Evolutionary conservation across 169 alveolate species (phyloP).

Genomic region (Plasmodium fragile): DNA sequence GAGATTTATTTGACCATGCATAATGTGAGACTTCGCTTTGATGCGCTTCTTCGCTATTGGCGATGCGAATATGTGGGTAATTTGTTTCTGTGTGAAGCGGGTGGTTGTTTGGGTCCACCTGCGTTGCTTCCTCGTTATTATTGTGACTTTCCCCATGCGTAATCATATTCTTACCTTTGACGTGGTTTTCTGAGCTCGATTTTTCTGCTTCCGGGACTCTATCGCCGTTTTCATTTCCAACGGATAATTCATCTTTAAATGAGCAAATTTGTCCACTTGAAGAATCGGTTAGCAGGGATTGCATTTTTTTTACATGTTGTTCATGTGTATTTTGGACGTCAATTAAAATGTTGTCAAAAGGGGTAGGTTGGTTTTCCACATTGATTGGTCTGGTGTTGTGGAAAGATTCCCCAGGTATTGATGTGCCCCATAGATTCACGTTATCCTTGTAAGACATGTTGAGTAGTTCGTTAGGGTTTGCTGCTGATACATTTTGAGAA

Average conservation of each 20-base stretch:
- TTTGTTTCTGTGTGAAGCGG: not conserved
- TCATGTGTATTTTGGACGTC: not conserved
- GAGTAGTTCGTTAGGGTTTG: not conserved
- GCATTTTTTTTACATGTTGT: not conserved
- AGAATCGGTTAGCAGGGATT: not conserved
- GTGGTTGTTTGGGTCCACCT: not conserved
- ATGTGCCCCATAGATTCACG: not conserved
- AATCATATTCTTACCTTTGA: not conserved
- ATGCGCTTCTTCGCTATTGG: not conserved
- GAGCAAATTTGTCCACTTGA: not conserved
- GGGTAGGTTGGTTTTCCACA: not conserved
- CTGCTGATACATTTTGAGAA: not conserved
- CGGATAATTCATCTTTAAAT: not conserved
- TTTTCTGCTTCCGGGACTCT: not conserved
- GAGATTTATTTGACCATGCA: not conserved
- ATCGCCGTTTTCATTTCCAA: not conserved
- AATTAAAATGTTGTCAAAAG: not conserved
- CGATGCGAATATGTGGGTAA: not conserved
- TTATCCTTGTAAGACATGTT: not conserved
- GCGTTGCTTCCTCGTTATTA: not conserved
- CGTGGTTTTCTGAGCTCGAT: not conserved
- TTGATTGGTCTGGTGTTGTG: not conserved
- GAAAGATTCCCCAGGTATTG: not conserved
- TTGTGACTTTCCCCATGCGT: not conserved
- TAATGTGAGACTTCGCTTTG: not conserved